Conservation (phyloP, 2,329 filamentous ascomycete genomes). For the Claviceps africana region DNA sequence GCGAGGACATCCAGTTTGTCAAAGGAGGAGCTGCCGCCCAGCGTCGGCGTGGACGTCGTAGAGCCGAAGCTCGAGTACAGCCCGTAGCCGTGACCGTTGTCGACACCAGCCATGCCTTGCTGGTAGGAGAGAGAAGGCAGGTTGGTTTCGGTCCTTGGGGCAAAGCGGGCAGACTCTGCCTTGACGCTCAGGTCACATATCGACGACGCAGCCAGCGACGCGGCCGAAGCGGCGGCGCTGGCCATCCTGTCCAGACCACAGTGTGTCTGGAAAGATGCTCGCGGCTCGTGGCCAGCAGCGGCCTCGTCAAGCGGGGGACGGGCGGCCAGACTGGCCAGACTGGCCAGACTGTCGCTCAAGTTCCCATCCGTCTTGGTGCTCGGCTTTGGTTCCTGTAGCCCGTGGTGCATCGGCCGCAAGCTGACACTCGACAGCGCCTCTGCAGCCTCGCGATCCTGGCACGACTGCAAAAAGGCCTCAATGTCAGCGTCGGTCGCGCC, state of each 20-base stretch:
- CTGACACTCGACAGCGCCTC: conserved; percentile 11
- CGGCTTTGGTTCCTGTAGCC: neutral
- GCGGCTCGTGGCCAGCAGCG: neutral
- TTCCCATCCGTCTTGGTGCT: neutral
- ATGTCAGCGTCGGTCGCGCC: conserved; percentile 26
- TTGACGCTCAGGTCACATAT: neutral
- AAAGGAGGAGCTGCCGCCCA: conserved; percentile 13
- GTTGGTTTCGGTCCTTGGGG: neutral
- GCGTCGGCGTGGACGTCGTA: neutral
- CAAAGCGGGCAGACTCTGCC: neutral
- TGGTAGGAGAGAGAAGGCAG: neutral
- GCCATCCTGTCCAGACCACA: neutral
- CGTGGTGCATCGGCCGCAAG: conserved; percentile 5
- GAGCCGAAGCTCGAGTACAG: neutral
- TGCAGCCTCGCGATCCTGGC: conserved; percentile 18
- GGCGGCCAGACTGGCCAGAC: too few species aligned
- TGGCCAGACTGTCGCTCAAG: neutral
- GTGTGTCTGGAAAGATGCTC: neutral
- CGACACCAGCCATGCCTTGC: neutral
- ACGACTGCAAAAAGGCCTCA: conserved; percentile 25
- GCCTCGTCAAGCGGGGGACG: neutral
- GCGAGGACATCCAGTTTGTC: conserved; percentile 26
- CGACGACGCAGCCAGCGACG: neutral
- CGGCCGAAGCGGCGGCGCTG: neutral
- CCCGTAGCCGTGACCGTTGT: neutral